phyloP scores from a whole-genome alignment of 345 rosid species.

The Excoecaria agallocha region DNA sequence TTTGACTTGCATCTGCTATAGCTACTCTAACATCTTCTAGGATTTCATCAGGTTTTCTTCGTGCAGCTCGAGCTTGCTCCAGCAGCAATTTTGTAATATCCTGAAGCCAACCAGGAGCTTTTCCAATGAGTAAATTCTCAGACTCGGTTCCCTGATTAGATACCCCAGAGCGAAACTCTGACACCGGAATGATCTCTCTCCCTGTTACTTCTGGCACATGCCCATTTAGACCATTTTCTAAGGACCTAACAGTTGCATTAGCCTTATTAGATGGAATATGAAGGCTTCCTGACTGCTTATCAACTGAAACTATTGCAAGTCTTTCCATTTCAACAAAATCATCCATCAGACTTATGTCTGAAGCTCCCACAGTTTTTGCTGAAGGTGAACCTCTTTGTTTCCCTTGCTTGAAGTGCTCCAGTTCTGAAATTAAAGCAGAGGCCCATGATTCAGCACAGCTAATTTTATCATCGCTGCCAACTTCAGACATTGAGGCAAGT shows the following conservation, averaged over 20 bases:
- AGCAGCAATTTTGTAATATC: slow-evolving; percentile 40
- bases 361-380: slow-evolving; percentile 49
- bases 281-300: slow-evolving; percentile 42
- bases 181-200: slow-evolving; percentile 30
- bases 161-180: slow-evolving; percentile 26
- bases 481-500: slow-evolving; percentile 57
- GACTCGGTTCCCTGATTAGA: slow-evolving; percentile 30
- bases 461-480: slow-evolving; percentile 66
- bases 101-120: slow-evolving; percentile 48
- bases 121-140: slow-evolving; percentile 14
- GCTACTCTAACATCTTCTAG: slow-evolving; percentile 58
- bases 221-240: slow-evolving; percentile 26
- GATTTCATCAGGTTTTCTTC: slow-evolving; percentile 46
- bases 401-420: slow-evolving; percentile 61
- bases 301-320: slow-evolving; percentile 55
- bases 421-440: slow-evolving; percentile 69
- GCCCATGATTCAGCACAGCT: slow-evolving; percentile 75
- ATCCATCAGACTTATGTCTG: slow-evolving; percentile 84
- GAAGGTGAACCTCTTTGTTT: slow-evolving; percentile 44
- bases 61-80: slow-evolving; percentile 43
- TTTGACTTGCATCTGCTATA: slow-evolving; percentile 33
- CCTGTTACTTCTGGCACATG: slow-evolving; percentile 25
- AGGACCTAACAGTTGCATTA: slow-evolving; percentile 17
- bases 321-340: slow-evolving; percentile 97
- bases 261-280: slow-evolving; percentile 33